Evolutionary conservation across 2,329 filamentous ascomycete genomes (phyloP), one percentile per base, ranked within the genome.

Genomic region (Beauveria medogensis): DNA sequence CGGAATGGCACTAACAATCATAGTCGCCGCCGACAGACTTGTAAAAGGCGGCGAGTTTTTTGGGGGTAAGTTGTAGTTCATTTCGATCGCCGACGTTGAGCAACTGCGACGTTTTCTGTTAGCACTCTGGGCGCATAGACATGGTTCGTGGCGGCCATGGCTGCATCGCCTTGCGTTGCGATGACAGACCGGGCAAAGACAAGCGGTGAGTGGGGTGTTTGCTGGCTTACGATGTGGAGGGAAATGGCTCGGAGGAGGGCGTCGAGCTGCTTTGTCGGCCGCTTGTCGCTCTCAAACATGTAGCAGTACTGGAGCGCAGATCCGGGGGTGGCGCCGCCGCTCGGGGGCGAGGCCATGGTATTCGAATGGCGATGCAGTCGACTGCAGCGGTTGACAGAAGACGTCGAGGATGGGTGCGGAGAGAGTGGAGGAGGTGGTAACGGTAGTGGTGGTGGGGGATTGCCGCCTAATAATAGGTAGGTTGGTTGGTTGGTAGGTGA

Each of bases 31-130:
- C 90, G 18, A 91, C 87, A 30, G 81, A 78, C 69, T 84, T 85
- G 74, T 93, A 93, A 70, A 92, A 93, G 44, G 82, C 79, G n/a
- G 89, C 87, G 47, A 93, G 77, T 70, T 92, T 91, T 57, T 80
- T 75, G 0, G 89, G 88, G 6, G 82, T 89, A 43, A 89, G 72
- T 55, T 77, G 72, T 46, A 73, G 73, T 24, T 80, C 76, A 30
- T 77, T 76, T 66, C 75, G 80, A 70, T 88, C 83, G 61, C 84
- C 85, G 63, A 89, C 75, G 55, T 85, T 75, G 52, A 76, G 72
- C 54, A 79, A 78, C 86, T 89, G 51, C 24, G 30, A 40, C 3
- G 16, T 9, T 37, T 34, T 2, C 6, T 20, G 40, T 61, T 40
- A 62, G 48, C 20, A 52, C 22, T 3, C 16, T 20, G 52, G 22